phyloP scores from a whole-genome alignment of 2,329 filamentous ascomycete species.

The Rhynchosporium agropyri region DNA sequence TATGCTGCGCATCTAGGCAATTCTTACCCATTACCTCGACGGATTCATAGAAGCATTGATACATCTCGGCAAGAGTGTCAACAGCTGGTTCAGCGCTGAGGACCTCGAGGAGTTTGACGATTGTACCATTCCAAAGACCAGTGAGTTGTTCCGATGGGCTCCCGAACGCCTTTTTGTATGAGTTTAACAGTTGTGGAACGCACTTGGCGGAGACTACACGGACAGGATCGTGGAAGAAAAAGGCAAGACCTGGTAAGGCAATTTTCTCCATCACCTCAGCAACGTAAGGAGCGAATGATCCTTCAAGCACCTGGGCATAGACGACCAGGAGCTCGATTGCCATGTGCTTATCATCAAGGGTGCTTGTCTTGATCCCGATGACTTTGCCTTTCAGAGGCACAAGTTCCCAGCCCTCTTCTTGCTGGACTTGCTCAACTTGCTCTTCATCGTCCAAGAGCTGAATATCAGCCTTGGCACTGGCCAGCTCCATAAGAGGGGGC shows the following conservation, averaged over 20 bases:
- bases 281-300: conserved; percentile 88
- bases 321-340: conserved; percentile 98
- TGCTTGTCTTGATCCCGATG: conserved; percentile 96
- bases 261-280: conserved; percentile 95
- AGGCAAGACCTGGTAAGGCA: conserved; percentile 87
- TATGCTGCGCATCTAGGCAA: conserved; percentile 75
- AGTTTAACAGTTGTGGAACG: conserved; percentile 88
- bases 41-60: conserved; percentile 99
- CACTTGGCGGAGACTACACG: conserved; percentile 93
- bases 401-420: conserved; percentile 96
- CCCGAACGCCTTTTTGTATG: conserved; percentile 91
- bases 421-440: conserved; percentile 86
- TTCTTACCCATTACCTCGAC: conserved; percentile 90
- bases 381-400: conserved; percentile 97
- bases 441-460: conserved; percentile 95
- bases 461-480: conserved; percentile 94
- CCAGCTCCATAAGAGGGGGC: conserved; percentile 87
- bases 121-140: conserved; percentile 82
- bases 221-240: conserved; percentile 99
- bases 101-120: conserved; percentile 90
- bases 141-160: conserved; percentile 75
- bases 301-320: conserved; percentile 95
- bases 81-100: conserved; percentile 92
- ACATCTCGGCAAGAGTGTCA: conserved; percentile 97
- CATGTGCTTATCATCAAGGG: conserved; percentile 98